Evolutionary conservation across 257 asterid genomes (phyloP).

Genomic region (Salvia miltiorrhiza): DNA sequence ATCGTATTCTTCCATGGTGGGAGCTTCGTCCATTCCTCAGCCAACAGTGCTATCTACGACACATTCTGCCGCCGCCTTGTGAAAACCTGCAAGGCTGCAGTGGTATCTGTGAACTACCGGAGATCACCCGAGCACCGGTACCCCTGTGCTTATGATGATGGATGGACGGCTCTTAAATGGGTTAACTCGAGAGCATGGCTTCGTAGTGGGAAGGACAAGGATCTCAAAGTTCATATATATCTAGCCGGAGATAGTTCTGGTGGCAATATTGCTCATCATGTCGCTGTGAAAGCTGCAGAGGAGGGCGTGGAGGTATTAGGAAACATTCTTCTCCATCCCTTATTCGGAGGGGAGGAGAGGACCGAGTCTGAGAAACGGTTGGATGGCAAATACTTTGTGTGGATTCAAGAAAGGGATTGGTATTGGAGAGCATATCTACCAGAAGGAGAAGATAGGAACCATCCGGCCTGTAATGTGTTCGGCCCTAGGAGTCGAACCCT

Average conservation of each 20-base stretch:
- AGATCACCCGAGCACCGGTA: constrained; percentile 73
- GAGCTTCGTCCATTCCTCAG: constrained; percentile 80
- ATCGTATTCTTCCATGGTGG: constrained; percentile 82
- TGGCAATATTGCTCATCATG: constrained; percentile 52
- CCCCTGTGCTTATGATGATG: constrained; percentile 81
- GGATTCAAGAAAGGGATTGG: constrained; percentile 53
- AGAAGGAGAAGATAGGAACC: constrained; percentile 50
- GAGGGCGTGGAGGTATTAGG: constrained; percentile 43
- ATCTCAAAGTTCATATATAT: constrained; percentile 38
- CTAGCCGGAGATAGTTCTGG: constrained; percentile 55
- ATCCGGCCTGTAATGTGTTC: constrained; percentile 49
- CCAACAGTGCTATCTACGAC: constrained; percentile 75
- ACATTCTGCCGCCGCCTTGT: constrained; percentile 75
- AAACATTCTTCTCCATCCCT: constrained; percentile 45
- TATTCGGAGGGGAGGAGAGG: constrained; percentile 52
- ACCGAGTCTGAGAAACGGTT: constrained; percentile 40
- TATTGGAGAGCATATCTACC: constrained; percentile 58
- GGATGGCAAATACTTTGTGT: constrained; percentile 51
- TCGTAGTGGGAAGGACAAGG: constrained; percentile 36
- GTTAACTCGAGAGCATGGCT: constrained; percentile 49
- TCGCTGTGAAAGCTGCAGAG: constrained; percentile 37
- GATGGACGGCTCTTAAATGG: constrained; percentile 81
- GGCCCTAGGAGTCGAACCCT: constrained; percentile 33
- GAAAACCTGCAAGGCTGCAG: constrained; percentile 51
- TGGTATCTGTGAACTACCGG: constrained; percentile 72